Percentiles rank a stretch among this genome's conserved stretches.
These are phyloP conservation scores for Phylloporus sp. DNA, from an alignment of 768 basidiomycete genomes.

Conservation along the genomic window DNA sequence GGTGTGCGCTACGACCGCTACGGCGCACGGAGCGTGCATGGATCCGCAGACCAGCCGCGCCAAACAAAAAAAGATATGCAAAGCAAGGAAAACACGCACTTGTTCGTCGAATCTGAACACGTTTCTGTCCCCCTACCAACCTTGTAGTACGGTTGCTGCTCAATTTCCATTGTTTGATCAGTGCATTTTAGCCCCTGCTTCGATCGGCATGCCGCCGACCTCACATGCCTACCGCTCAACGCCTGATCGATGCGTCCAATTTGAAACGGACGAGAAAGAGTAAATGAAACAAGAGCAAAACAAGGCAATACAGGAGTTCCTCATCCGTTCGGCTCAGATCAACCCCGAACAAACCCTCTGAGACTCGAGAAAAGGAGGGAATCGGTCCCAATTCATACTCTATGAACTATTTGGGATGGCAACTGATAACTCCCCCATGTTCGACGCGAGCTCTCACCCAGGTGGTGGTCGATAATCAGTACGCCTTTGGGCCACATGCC, in stretches of 20 bases:
- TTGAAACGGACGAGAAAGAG: not conserved
- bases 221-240: not conserved
- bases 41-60: not conserved
- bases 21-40: not conserved
- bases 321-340: constrained; percentile 1
- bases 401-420: not conserved
- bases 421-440: constrained; percentile 7
- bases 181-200: not conserved
- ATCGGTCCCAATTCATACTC: not conserved
- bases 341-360: not conserved
- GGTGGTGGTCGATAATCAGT: constrained; percentile 3
- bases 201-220: constrained; percentile 7
- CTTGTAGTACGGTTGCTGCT: not conserved
- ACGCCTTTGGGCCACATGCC: constrained; percentile 8
- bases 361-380: not conserved
- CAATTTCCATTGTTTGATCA: not conserved
- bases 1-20: not conserved
- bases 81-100: not conserved
- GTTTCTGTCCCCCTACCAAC: not conserved
- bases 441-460: constrained; percentile 3
- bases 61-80: not conserved
- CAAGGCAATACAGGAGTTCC: not conserved
- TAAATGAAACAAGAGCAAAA: not conserved
- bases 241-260: not conserved
- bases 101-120: not conserved